phyloP scores from a whole-genome alignment of 345 rosid genomes.

The Linum tenue region DNA sequence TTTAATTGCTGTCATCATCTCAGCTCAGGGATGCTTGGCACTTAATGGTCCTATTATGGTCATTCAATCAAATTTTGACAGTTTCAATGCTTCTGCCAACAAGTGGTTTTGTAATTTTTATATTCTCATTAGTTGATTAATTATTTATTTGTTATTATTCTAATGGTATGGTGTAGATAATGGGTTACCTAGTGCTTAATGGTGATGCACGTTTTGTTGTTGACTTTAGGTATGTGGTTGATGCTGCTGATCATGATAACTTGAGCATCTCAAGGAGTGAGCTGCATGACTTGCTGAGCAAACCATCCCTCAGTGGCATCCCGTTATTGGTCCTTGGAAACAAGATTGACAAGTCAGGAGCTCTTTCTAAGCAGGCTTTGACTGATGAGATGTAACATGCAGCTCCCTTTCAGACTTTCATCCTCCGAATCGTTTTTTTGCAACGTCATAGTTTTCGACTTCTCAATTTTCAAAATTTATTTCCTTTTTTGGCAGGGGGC shows the following conservation, averaged over 20 bases:
- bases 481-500: slow-evolving; percentile 32
- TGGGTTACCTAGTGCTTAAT: background rate
- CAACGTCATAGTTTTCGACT: background rate
- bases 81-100: background rate
- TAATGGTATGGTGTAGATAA: background rate
- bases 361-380: slow-evolving; percentile 46
- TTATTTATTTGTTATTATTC: no score
- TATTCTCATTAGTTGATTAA: no score
- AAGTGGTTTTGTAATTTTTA: background rate
- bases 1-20: background rate
- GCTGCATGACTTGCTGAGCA: slow-evolving; percentile 64
- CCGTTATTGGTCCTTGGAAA: slow-evolving; percentile 64
- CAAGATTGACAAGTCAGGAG: slow-evolving; percentile 64
- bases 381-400: slow-evolving; percentile 45
- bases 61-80: background rate
- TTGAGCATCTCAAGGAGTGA: slow-evolving; percentile 51
- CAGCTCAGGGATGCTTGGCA: background rate
- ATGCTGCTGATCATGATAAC: slow-evolving; percentile 62
- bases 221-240: slow-evolving; percentile 52
- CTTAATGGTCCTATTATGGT: background rate
- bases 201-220: background rate
- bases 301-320: slow-evolving; percentile 50
- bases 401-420: background rate
- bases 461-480: background rate
- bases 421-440: background rate